These are phyloP conservation scores for Raphidocelis subcapitata DNA, from an alignment of 139 green algal species.

Conservation along the genomic window DNA sequence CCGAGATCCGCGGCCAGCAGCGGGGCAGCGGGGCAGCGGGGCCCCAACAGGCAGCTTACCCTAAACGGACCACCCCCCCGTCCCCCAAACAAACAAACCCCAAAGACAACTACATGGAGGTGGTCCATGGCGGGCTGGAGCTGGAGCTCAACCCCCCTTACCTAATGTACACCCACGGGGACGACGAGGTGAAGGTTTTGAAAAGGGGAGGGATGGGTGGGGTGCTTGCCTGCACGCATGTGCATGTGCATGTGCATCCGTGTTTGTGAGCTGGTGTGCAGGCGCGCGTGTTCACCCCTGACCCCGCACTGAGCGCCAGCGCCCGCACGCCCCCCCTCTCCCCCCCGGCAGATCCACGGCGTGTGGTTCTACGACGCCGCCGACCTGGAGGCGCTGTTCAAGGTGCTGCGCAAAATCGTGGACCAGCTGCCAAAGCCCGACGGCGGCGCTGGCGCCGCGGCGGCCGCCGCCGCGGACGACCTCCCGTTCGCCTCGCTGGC, in stretches of 20 bases:
- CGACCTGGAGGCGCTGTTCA: conserved; percentile 66
- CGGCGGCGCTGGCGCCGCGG: neutral
- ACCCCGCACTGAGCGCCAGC: neutral
- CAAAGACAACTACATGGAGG: conserved; percentile 83
- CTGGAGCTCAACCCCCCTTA: conserved; percentile 81
- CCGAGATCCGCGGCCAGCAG: no score
- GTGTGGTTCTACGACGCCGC: conserved; percentile 91
- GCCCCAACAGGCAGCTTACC: no score
- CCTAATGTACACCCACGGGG: conserved; percentile 81
- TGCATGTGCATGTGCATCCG: neutral
- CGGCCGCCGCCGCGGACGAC: neutral
- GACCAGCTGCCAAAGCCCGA: conserved; percentile 11
- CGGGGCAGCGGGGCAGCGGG: no score
- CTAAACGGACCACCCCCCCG: neutral
- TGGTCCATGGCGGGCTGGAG: conserved; percentile 62
- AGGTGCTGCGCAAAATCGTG: conserved; percentile 64
- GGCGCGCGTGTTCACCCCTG: neutral
- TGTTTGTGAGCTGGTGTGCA: neutral
- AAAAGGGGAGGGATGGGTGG: no score
- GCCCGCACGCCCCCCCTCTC: neutral
- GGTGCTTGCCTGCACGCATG: neutral
- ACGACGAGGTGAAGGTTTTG: conserved; percentile 39
- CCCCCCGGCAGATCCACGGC: conserved; percentile 73
- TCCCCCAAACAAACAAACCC: no score
- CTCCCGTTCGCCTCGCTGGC: no score